Percentiles rank a stretch among this genome's conserved stretches.
Evolutionary conservation across 2,329 filamentous ascomycete genomes (phyloP).

Genomic region (Alternaria hordeiaustralica): DNA sequence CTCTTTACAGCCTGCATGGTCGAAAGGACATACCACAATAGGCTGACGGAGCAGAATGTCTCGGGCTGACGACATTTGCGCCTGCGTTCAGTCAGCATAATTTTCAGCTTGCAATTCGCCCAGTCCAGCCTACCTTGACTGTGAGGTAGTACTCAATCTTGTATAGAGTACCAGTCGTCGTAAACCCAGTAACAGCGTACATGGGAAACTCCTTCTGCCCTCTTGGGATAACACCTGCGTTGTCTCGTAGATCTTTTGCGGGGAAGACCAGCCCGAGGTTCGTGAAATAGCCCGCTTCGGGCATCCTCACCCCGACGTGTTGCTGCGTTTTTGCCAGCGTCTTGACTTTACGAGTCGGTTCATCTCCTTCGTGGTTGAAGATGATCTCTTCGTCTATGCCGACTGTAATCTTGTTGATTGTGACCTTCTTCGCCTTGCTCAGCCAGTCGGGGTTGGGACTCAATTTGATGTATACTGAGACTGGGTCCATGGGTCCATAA

Average conservation of each 20-base stretch:
- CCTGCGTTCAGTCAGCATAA: conserved; percentile 60
- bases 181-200: conserved; percentile 89
- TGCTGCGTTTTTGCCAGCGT: conserved; percentile 85
- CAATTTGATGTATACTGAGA: conserved; percentile 94
- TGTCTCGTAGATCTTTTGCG: conserved; percentile 83
- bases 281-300: conserved; percentile 89
- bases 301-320: conserved; percentile 79
- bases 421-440: conserved; percentile 87
- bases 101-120: not conserved
- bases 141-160: conserved; percentile 98
- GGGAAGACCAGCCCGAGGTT: conserved; percentile 92
- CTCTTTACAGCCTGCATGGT: conserved; percentile 94
- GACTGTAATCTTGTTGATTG: conserved; percentile 92
- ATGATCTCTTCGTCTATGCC: conserved; percentile 97
- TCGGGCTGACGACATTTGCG: conserved; percentile 82
- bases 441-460: conserved; percentile 92
- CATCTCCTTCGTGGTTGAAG: conserved; percentile 97
- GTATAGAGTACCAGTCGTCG: conserved; percentile 90
- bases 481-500: conserved; percentile 92
- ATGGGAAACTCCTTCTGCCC: conserved; percentile 87
- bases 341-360: conserved; percentile 88
- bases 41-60: conserved; percentile 90
- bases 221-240: conserved; percentile 84
- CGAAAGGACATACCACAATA: conserved; percentile 94
- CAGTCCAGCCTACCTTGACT: conserved; percentile 74